Base-by-base conservation (phyloP, 495 filamentous ascomycete genomes). In the Hapsidospora chrysogenum region DNA sequence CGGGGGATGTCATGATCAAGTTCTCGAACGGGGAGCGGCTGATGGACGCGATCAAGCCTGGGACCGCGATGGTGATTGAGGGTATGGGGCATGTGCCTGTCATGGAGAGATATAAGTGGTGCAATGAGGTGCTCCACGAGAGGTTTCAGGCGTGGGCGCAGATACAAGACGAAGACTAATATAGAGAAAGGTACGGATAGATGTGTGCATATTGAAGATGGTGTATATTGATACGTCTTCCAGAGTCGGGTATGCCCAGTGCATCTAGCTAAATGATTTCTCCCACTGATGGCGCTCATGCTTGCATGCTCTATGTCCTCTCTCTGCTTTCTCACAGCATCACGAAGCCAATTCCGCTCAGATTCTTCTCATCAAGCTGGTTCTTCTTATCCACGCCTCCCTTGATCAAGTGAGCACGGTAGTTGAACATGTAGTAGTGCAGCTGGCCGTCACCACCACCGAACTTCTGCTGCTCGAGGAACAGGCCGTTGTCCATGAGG, bases 341-440 rank as follows among this genome's bases (percentile, higher is more conserved):
- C 20, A 94, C 81, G 41, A 93, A 71, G 39, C 87, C 92, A 37
- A 97, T 66, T 2, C 92, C 87, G 39, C 87, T 86, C 50, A 83
- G 72, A 37, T 68, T 63, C 35, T 73, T 72, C 35, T 71, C 69
- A 51, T 92, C 84, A 11, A 80, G 56, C 36, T 68, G 57, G 47
- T 89, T 89, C 43, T 68, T 72, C 37, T 69, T 64, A 53, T 93
- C 75, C 17, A 95, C 74, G 18, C 89, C 89, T 17, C 89, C 85
- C 8, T 70, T 60, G 40, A 97, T 74, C 7, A 75, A 75, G 29
- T 75, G 68, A 7, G 85, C 78, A 22, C 82, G 75, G 64, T 93
- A 97, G 60, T 96, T 97, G 65, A 87, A 97, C 10, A 97, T 64
- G 51, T 97, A 97, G 55, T 78, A 97, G 50, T 96, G 85, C 38